A percentile compares a stretch with the other conserved stretches of the same genome.
Conservation (phyloP, 2,329 filamentous ascomycete species). For the Paecilomyces variotii region DNA sequence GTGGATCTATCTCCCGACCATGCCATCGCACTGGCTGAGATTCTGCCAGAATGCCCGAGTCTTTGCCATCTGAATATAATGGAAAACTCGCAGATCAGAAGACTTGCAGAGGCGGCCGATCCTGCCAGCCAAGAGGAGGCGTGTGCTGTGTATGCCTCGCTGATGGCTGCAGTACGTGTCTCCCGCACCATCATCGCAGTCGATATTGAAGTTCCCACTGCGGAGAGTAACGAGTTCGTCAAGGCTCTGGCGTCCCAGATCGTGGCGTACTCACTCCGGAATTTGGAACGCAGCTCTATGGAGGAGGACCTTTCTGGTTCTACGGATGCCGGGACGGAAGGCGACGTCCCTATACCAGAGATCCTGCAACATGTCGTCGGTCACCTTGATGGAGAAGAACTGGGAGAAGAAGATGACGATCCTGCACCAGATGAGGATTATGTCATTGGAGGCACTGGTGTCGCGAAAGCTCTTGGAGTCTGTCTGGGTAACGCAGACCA, state of each 20-base stretch:
- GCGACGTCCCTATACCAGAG: slow-evolving; percentile 61
- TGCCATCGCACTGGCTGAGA: slow-evolving; percentile 81
- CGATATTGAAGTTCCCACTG: slow-evolving; percentile 79
- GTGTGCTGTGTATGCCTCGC: slow-evolving; percentile 83
- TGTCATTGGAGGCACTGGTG: slow-evolving; percentile 88
- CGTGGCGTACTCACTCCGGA: slow-evolving; percentile 87
- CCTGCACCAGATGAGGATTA: slow-evolving; percentile 84
- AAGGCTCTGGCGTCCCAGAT: slow-evolving; percentile 89
- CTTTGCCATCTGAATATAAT: slow-evolving; percentile 82
- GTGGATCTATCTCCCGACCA: slow-evolving; percentile 79
- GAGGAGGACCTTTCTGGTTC: slow-evolving; percentile 45
- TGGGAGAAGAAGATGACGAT: slow-evolving; percentile 53
- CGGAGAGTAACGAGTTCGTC: slow-evolving; percentile 79
- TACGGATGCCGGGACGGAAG: slow-evolving; percentile 38
- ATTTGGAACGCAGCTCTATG: slow-evolving; percentile 73
- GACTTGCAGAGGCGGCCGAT: slow-evolving; percentile 68
- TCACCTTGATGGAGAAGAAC: slow-evolving; percentile 47
- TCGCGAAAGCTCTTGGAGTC: slow-evolving; percentile 87
- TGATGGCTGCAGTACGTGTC: slow-evolving; percentile 78
- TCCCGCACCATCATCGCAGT: slow-evolving; percentile 79
- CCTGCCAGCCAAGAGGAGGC: slow-evolving; percentile 84
- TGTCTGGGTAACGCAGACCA: slow-evolving; percentile 74
- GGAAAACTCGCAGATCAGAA: slow-evolving; percentile 58
- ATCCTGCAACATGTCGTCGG: slow-evolving; percentile 83
- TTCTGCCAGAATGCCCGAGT: slow-evolving; percentile 72